These are phyloP conservation scores for Cylindricascospora bacillispora DNA, from an alignment of 1,139 yeast genomes.

Conservation along the genomic window DNA sequence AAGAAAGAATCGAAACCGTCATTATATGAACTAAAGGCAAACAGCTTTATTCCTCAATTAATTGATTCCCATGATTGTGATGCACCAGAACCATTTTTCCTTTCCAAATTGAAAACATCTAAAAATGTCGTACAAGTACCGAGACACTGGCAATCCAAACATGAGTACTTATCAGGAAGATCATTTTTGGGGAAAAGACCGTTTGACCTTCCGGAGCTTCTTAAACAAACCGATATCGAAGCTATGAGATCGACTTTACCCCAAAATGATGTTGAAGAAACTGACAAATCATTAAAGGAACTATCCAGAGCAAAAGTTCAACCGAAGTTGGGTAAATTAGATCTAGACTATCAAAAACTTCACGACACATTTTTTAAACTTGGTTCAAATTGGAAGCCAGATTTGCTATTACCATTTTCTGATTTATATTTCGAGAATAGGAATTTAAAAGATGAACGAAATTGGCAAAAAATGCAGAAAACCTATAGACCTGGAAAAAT, in stretches of 20 bases:
- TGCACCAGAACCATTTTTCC: slow-evolving; percentile 62
- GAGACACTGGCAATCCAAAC: slow-evolving; percentile 67
- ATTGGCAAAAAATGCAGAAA: slow-evolving; percentile 22
- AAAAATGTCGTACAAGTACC: slow-evolving; percentile 73
- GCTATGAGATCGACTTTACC: slow-evolving; percentile 59
- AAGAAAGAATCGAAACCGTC: slow-evolving; percentile 35
- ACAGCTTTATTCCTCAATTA: slow-evolving; percentile 48
- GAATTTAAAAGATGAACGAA: slow-evolving; percentile 39
- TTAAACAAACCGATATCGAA: slow-evolving; percentile 73
- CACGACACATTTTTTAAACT: slow-evolving; percentile 76
- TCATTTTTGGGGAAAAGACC: slow-evolving; percentile 62
- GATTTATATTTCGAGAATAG: slow-evolving; percentile 74
- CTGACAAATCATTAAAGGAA: slow-evolving; percentile 52
- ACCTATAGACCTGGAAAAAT: slow-evolving; percentile 57
- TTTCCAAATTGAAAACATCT: slow-evolving; percentile 50
- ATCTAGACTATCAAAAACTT: slow-evolving; percentile 71
- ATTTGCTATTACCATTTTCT: slow-evolving; percentile 47
- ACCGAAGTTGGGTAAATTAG: slow-evolving; percentile 79
- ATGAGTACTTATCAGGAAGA: slow-evolving; percentile 64
- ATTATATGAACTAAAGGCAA: slow-evolving; percentile 53
- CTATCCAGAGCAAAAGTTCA: slow-evolving; percentile 75
- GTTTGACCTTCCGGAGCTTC: slow-evolving; percentile 66
- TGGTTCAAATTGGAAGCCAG: slow-evolving; percentile 57
- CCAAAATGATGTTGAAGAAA: slow-evolving; percentile 25
- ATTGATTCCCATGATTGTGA: slow-evolving; percentile 86